Base-by-base conservation (phyloP, 495 filamentous ascomycete genomes). In the Platismatia glauca region DNA sequence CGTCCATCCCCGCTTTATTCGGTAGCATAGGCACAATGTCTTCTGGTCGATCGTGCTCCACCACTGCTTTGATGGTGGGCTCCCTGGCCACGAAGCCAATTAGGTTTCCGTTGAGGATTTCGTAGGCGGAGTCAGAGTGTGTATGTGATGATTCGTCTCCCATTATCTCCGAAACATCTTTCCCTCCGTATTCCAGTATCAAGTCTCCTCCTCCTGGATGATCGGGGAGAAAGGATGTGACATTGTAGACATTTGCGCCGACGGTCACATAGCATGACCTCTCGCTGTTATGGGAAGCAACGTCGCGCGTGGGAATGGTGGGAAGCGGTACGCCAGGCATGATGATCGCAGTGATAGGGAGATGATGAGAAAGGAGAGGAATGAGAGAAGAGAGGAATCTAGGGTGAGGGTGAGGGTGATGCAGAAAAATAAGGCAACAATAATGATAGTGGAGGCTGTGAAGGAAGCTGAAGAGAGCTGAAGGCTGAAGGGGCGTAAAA, bases 261-360 rank as follows among this genome's bases (percentile, higher is more conserved):
- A 96, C 73, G 0, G 89, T 92, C 66, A 99, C 90, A 79, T 91
- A 99, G 81, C 95, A 97, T 29, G 89, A 95, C 72, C 91, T 86
- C 44, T 72, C 74, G 55, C 81, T 86, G 69, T 90, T 95, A 73
- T 93, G 90, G 66, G 85, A 79, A 70, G 84, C 83, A 66, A 99
- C 84, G 71, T 97, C 89, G 62, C 85, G 81, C 68, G 79, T 74
- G 37, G 87, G 84, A 69, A 96, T 84, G 27, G 85, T 94, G 46
- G 92, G 91, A 34, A 97, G 80, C 50, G 31, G 15, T 52, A 58
- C 46, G 24, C 60, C 60, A 55, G 60, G 60, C 61, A 63, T 63
- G 4, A 34, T 58, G 33, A 52, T 5, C 33, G 55, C 18, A 22
- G 1, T 7, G 9, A 57, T 57, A 34, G 39, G n/a, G 1, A 39